These are phyloP conservation scores for Abelmoschus esculentus DNA, from an alignment of 345 rosid species.

Conservation along the genomic window DNA sequence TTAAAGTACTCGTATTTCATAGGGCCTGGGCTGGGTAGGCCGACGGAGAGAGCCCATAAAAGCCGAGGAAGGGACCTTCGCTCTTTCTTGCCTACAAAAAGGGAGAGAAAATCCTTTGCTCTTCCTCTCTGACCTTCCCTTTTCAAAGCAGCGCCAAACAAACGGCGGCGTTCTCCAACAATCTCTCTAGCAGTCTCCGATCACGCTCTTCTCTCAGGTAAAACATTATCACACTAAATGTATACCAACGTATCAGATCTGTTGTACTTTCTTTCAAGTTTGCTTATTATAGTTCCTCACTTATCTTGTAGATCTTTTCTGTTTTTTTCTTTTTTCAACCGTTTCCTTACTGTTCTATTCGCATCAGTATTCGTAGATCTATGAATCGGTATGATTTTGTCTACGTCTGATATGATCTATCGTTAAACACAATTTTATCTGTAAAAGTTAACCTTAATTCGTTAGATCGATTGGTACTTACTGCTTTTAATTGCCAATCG, in stretches of 20 bases:
- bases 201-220: conserved; percentile 10
- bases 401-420: neutral
- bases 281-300: neutral
- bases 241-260: conserved; percentile 16
- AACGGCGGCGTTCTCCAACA: conserved; percentile 30
- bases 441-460: neutral
- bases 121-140: conserved; percentile 16
- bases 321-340: neutral
- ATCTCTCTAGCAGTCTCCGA: conserved; percentile 11
- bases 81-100: conserved; percentile 22
- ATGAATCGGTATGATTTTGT: neutral
- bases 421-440: neutral
- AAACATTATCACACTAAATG: neutral
- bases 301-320: conserved; percentile 9
- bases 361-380: neutral
- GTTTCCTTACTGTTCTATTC: neutral
- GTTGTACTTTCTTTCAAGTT: neutral
- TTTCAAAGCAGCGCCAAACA: conserved; percentile 25
- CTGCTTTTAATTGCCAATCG: neutral
- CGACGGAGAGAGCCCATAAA: conserved; percentile 18
- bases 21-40: neutral
- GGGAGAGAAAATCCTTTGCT: neutral
- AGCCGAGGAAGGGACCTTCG: neutral
- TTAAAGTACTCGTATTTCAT: too few species aligned
- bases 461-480: conserved; percentile 1